Evolutionary conservation across 306 rosid species (phyloP).

Genomic region (Sechiopsis laciniata): DNA sequence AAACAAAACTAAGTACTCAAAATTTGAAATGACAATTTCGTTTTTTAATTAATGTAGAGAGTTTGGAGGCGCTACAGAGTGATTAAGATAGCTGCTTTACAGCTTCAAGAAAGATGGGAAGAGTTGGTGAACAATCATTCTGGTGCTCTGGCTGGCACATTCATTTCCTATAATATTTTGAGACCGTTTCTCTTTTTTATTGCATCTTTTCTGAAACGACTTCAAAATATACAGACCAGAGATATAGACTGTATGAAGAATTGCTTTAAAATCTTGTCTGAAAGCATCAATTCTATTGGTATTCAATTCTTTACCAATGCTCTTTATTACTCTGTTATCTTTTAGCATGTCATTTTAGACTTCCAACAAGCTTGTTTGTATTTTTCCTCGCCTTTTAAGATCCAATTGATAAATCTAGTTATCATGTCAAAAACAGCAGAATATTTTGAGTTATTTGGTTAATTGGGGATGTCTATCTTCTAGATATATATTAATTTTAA

Average conservation of each 20-base stretch:
- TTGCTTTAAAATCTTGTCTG: conserved; percentile 65
- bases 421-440: neutral
- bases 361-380: neutral
- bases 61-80: conserved; percentile 80
- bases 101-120: conserved; percentile 82
- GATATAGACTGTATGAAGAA: conserved; percentile 42
- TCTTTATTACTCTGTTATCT: neutral
- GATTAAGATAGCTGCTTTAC: conserved; percentile 43
- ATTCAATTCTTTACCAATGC: conserved; percentile 21
- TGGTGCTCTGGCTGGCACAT: conserved; percentile 39
- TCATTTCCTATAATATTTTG: conserved; percentile 54
- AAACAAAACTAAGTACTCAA: neutral
- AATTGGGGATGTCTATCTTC: neutral
- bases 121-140: conserved; percentile 33
- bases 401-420: neutral
- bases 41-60: conserved; percentile 43
- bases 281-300: conserved; percentile 75
- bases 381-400: neutral
- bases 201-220: conserved; percentile 38
- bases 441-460: neutral
- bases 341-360: neutral
- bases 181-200: conserved; percentile 82
- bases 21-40: neutral
- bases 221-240: conserved; percentile 34
- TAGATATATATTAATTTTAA: conserved; percentile 1